phyloP scores from a whole-genome alignment of 305 asterid species.

The Rubia tinctorum region DNA sequence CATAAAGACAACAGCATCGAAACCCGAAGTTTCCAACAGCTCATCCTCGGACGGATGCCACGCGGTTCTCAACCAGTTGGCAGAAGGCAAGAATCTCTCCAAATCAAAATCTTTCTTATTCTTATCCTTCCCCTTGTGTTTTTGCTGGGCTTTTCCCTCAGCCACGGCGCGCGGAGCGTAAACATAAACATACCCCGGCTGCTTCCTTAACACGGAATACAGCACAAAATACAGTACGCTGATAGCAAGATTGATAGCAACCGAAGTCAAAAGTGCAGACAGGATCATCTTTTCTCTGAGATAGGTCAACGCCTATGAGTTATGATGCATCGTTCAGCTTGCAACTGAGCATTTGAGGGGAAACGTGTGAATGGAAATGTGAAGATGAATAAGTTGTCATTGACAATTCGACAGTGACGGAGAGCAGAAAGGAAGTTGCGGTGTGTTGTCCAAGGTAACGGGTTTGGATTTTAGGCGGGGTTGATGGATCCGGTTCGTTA shows the following conservation, averaged over 20 bases:
- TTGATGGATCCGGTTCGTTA: background rate
- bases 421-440: background rate
- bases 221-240: constrained; percentile 51
- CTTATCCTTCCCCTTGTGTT: background rate
- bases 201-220: constrained; percentile 65
- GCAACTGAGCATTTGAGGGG: background rate
- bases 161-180: constrained; percentile 82
- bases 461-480: constrained; percentile 2
- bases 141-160: constrained; percentile 44
- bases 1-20: constrained; percentile 95
- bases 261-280: constrained; percentile 87
- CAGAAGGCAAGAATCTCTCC: constrained; percentile 48
- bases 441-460: background rate
- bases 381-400: background rate
- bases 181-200: constrained; percentile 56
- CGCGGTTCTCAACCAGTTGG: constrained; percentile 77
- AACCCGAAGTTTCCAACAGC: constrained; percentile 57
- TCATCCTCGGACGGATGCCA: constrained; percentile 84
- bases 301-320: background rate
- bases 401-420: background rate
- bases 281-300: constrained; percentile 62
- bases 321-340: background rate
- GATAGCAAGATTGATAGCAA: constrained; percentile 73
- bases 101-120: constrained; percentile 31
- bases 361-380: background rate